Percentiles rank a stretch among this genome's conserved stretches.
Conservation (phyloP, 164 flowering plant genomes). For the Dillenia turbinata region DNA sequence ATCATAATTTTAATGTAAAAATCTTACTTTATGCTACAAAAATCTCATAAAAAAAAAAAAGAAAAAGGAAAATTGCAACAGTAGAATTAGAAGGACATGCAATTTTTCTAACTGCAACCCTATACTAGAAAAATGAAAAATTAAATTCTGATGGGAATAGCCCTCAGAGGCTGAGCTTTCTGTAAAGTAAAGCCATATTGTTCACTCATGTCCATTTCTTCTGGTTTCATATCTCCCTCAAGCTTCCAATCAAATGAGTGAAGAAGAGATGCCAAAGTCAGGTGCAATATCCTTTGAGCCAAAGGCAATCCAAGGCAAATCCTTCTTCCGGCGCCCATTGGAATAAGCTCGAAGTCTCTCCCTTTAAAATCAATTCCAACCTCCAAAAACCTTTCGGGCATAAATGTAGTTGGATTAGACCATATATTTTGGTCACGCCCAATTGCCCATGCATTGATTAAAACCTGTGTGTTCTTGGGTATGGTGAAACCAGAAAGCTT, state of each 20-base stretch:
- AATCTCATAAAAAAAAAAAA: too few relatives aligned
- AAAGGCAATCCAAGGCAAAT: slow-evolving; percentile 24
- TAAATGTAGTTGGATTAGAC: slow-evolving; percentile 13
- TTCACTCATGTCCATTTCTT: slow-evolving; percentile 20
- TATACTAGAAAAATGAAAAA: too few relatives aligned
- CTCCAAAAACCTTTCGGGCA: slow-evolving; percentile 23
- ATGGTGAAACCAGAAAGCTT: slow-evolving; percentile 5
- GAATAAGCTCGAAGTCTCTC: slow-evolving; percentile 15
- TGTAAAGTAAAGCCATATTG: slow-evolving; percentile 17
- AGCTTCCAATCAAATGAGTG: slow-evolving; percentile 17
- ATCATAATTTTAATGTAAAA: too few relatives aligned
- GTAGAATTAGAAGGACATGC: too few relatives aligned
- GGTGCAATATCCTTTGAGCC: slow-evolving; percentile 11
- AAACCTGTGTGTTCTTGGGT: slow-evolving; percentile 17
- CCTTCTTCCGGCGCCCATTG: slow-evolving; percentile 24
- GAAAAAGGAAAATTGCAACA: too few relatives aligned
- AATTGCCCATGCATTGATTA: slow-evolving; percentile 22
- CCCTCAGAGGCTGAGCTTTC: slow-evolving; percentile 13
- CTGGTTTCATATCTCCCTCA: slow-evolving; percentile 7
- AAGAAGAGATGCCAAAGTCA: slow-evolving; percentile 19
- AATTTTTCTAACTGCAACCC: too few relatives aligned
- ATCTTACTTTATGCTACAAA: too few relatives aligned
- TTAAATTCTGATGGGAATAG: slow-evolving; percentile 7
- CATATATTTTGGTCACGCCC: slow-evolving; percentile 17
- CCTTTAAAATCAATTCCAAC: slow-evolving; percentile 16